Base-by-base conservation (phyloP, 2,329 filamentous ascomycete genomes). In the Hypomyces rosellus region DNA sequence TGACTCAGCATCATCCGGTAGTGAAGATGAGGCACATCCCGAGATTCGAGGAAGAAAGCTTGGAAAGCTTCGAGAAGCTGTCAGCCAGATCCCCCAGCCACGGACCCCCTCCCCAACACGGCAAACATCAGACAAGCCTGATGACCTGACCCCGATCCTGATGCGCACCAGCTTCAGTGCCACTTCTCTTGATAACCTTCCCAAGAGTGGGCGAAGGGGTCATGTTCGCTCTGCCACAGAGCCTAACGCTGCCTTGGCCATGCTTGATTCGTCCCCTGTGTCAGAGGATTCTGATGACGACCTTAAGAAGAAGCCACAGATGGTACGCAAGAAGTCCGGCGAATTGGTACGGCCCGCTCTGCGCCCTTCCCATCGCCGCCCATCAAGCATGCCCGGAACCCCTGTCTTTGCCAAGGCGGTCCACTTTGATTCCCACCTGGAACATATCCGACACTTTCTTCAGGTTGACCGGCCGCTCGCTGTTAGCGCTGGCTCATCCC, bases 321-420 rank as follows among this genome's bases (percentile, higher is more conserved):
- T 97, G 83, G 84, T 99, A 11, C 85, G 93, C 61, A 99, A 99
- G 75, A 99, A 99, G 77, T 97, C 93, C 37, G 93, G 93, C 34
- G 93, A 99, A 71, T 78, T 99, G 34, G 93, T 99, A 51, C 85
- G 93, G 60, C 93, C 93, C 12, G 93, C 93, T 16, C 79, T 99
- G 46, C 84, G 93, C 46, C 83, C 86, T 37, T 76, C 88, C 12
- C 80, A 81, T 57, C 80, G 89, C 57, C 82, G 93, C 51, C 92
- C 92, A 1, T 95, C 89, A 3, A 97, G 92, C 72, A 95, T 97
- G 89, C 93, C 93, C 8, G 93, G 93, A 49, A 99, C 93, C 0
- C 93, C 93, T 0, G 93, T 92, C 8, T 97, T 92, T 65, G 87
- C 86, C 59, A 99, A 99, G 69, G 90, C 88, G 12, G 93, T 99